These are phyloP conservation scores for Hemisphaericaspora subhashii DNA, from an alignment of 1,139 yeast species.

Conservation along the genomic window DNA sequence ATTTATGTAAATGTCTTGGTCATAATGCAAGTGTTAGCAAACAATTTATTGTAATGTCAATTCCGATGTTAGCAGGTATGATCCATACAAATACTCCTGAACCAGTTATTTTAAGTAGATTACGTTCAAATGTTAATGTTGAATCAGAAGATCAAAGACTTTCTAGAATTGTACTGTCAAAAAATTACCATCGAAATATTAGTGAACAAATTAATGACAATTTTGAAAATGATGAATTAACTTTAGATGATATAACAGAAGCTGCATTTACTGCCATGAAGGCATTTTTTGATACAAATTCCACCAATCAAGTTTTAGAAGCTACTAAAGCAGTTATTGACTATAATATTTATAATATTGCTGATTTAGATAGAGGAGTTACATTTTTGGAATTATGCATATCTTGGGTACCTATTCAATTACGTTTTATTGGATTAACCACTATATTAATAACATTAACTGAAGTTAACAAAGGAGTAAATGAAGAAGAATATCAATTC, in stretches of 20 bases:
- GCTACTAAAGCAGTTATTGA: conserved; percentile 47
- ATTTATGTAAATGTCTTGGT: conserved; percentile 45
- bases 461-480: conserved; percentile 10
- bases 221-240: conserved; percentile 31
- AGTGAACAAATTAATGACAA: conserved; percentile 24
- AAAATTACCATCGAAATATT: conserved; percentile 17
- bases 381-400: conserved; percentile 64
- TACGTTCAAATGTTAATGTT: conserved; percentile 26
- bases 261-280: conserved; percentile 47
- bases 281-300: conserved; percentile 50
- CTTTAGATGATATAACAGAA: conserved; percentile 29
- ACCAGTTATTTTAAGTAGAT: conserved; percentile 21
- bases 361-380: conserved; percentile 49
- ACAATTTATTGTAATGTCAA: conserved; percentile 35
- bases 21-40: conserved; percentile 38
- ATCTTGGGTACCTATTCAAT: conserved; percentile 84
- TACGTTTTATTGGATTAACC: conserved; percentile 67
- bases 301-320: conserved; percentile 48
- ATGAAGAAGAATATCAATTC: conserved; percentile 27
- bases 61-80: conserved; percentile 42
- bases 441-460: conserved; percentile 39
- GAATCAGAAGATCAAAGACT: conserved; percentile 26
- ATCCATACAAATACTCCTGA: conserved; percentile 22
- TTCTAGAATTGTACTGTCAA: conserved; percentile 28
- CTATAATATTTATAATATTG: conserved; percentile 26